Evolutionary conservation across 805 yeast genomes (phyloP), one percentile per base, ranked within the genome.

Genomic region (Candida pseudofarinosa): DNA sequence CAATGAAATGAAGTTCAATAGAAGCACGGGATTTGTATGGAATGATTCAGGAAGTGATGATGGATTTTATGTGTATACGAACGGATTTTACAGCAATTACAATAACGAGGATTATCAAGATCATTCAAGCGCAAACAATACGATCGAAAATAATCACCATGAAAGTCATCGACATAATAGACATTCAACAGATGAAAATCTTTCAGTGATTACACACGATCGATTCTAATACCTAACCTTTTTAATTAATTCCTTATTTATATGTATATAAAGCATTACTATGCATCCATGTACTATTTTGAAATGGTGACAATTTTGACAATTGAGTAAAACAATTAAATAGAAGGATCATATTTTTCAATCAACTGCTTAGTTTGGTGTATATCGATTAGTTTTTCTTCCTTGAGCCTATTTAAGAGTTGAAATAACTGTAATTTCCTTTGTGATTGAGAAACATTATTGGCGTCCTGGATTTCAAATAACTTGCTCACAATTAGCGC

Each of bases 21-120:
- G 52, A 35, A 51, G 52, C 30, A 38, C 44, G 4, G 39, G 41
- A n/a, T 39, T 35, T 16, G 37, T 40, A 2, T 44, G 48, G 33
- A 58, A 59, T 35, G 72, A 67, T 33, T 46, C 61, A 10, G 65
- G 54, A 8, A 67, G 74, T 41, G 76, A 70, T 39, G 74, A 68
- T 43, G 74, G 75, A 10, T 67, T 70, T 33, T 65, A 60, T 46
- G 70, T 70, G 4, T 69, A 65, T 50, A 64, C 76, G 4, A 66
- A 69, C 44, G 73, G 73, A 13, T 67, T 69, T 43, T 60, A 64
- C 45, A 64, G 63, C 39, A 58, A 53, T 35, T 46, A 52, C 20
- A 52, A 51, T 17, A 51, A 54, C 28, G 43, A 35, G n/a, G 44
- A 40, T 7, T 33, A 19, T 15, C 16, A 46, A 36, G 56, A 12